Conservation (phyloP, 2,329 filamentous ascomycete genomes). For the Monilinia polystroma region DNA sequence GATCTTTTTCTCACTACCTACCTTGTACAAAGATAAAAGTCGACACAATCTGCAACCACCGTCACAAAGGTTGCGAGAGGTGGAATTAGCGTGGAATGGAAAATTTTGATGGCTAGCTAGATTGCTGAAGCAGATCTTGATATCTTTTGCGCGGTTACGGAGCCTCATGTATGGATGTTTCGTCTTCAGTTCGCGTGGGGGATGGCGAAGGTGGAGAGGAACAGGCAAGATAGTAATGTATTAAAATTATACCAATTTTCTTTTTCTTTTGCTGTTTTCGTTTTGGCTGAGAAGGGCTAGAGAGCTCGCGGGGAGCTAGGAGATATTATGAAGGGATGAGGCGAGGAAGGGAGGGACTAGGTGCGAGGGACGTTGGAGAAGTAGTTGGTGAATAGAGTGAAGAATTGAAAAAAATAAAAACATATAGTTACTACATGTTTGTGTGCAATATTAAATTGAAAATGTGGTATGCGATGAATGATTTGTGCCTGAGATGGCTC, state of each 20-base stretch:
- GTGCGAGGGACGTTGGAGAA: no score
- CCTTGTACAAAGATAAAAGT: constrained; percentile 21
- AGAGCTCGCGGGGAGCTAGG: no score
- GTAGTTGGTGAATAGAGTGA: no score
- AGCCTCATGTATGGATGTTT: constrained; percentile 11
- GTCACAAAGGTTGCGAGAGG: constrained; percentile 17
- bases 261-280: neutral
- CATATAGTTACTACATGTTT: no score
- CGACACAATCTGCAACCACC: constrained; percentile 18
- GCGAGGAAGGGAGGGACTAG: neutral
- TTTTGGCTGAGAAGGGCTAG: neutral
- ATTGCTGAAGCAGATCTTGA: constrained; percentile 1
- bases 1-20: constrained; percentile 8
- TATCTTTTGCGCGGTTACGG: constrained; percentile 3
- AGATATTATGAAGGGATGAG: neutral
- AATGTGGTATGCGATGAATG: no score
- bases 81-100: constrained; percentile 12
- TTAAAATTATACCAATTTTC: neutral
- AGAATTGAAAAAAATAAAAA: no score
- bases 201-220: neutral
- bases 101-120: constrained; percentile 2
- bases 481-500: no score
- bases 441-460: no score
- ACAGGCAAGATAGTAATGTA: constrained; percentile 10
- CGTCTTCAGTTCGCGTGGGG: neutral